Evolutionary conservation across 176 grass and related monocot genomes (phyloP), one percentile per base, ranked within the genome.

Genomic region (Oryza brachyantha): DNA sequence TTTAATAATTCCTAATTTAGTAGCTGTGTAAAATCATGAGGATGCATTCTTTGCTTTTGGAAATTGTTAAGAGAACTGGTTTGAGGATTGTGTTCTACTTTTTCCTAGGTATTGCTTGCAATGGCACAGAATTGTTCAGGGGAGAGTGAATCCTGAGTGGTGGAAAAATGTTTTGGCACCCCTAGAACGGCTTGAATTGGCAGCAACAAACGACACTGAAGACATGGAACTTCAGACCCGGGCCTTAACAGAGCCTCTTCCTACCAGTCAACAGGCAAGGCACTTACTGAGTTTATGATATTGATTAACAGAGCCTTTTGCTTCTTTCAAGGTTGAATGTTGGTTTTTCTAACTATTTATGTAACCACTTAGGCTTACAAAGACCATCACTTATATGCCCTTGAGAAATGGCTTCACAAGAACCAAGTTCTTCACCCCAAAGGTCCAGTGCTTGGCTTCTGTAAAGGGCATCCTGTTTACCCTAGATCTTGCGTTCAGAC

Each of bases 331-430:
- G 37, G 45, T 81, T 74, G 8, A 21, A n/a, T 78, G 7, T 66
- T 65, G 25, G 29, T 43, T 74, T 62, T 46, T 62, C 13, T 70
- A 54, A 74, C 50, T 25, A 86, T 74, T 31, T 45, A 39, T 84
- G 54, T 59, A 79, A 63, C 71, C 19, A 82, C 76, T 41, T 81
- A 98, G 92, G 96, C 96, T 29, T 98, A 93, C 87, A 94, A 78
- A 76, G 87, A 87, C 78, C 96, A 98, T 80, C 85, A 98, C 39
- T 61, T 94, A 35, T 98, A 89, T 83, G 90, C 92, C 65, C 89
- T 98, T 39, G 90, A 98, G 84, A 98, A 73, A 74, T 94, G 96
- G 92, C 85, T 98, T 84, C 87, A 79, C 79, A 98, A 94, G 81
- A 93, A 90, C 79, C 96, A 98, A 89, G 70, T 80, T 82, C 70